Evolutionary conservation across 257 asterid species (phyloP).

Genomic region (Solanum bulbocastanum): DNA sequence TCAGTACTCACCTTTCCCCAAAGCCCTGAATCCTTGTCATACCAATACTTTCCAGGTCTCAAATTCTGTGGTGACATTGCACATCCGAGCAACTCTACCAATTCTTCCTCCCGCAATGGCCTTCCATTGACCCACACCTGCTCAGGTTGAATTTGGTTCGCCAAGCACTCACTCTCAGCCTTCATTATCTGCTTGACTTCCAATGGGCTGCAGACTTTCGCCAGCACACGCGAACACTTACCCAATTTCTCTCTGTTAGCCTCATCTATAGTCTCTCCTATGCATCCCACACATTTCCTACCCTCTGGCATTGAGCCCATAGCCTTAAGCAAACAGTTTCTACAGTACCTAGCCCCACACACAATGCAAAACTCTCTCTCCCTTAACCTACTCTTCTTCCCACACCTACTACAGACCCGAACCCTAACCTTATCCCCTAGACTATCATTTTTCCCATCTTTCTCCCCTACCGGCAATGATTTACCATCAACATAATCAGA

Average conservation of each 20-base stretch:
- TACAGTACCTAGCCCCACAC: constrained; percentile 62
- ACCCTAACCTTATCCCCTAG: background rate
- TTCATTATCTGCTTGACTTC: constrained; percentile 36
- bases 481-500: constrained; percentile 1
- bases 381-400: constrained; percentile 22
- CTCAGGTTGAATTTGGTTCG: constrained; percentile 53
- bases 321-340: constrained; percentile 45
- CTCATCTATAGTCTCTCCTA: constrained; percentile 49
- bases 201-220: constrained; percentile 24
- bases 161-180: constrained; percentile 52
- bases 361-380: constrained; percentile 39
- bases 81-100: constrained; percentile 45
- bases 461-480: background rate
- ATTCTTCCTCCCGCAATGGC: constrained; percentile 41
- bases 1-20: constrained; percentile 73
- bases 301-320: constrained; percentile 94
- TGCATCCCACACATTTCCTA: constrained; percentile 64
- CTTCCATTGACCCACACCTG: constrained; percentile 51
- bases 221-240: constrained; percentile 29
- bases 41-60: constrained; percentile 70
- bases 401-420: constrained; percentile 43
- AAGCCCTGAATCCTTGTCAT: constrained; percentile 69
- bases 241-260: constrained; percentile 42
- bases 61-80: constrained; percentile 33
- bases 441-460: background rate